Evolutionary conservation across 2,329 filamentous ascomycete genomes (phyloP).

Genomic region (Chaetomiaceae sp.): DNA sequence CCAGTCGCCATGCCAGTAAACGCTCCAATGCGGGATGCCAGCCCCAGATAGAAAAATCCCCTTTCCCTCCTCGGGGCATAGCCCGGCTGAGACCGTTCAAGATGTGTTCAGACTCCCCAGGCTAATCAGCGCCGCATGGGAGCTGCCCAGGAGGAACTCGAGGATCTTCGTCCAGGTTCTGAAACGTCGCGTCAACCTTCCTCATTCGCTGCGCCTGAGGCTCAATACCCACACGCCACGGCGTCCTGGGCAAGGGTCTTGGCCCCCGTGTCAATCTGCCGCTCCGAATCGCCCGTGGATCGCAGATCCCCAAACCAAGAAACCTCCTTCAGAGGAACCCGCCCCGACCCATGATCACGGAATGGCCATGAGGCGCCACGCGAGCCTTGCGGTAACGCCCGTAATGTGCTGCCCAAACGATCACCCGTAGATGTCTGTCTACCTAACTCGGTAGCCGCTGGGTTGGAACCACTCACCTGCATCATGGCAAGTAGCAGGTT

Average conservation of each 20-base stretch:
- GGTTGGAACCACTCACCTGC: too few relatives aligned
- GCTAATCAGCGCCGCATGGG: constrained; percentile 15
- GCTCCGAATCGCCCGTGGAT: constrained; percentile 8
- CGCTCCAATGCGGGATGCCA: neutral
- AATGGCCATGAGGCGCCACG: too few relatives aligned
- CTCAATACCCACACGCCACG: constrained; percentile 1
- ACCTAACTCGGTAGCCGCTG: too few relatives aligned
- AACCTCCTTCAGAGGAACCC: neutral
- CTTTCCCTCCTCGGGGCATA: constrained; percentile 4
- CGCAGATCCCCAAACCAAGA: constrained; percentile 9
- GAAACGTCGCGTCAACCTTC: constrained; percentile 22
- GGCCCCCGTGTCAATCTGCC: neutral
- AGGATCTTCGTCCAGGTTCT: constrained; percentile 16
- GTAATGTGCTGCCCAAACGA: too few relatives aligned
- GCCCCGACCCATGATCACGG: too few relatives aligned
- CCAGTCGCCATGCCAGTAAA: too few relatives aligned
- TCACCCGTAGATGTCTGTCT: too few relatives aligned
- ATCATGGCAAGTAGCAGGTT: too few relatives aligned
- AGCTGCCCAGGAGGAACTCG: neutral
- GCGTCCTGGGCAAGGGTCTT: neutral
- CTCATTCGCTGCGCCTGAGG: constrained; percentile 5
- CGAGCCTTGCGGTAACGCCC: too few relatives aligned
- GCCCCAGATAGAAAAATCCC: neutral
- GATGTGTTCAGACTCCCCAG: constrained; percentile 9
- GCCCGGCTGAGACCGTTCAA: constrained; percentile 12